Percentiles rank a stretch among this genome's conserved stretches.
phyloP scores from a whole-genome alignment of 1,284 basidiomycete species.

The Boletellus sp. region DNA sequence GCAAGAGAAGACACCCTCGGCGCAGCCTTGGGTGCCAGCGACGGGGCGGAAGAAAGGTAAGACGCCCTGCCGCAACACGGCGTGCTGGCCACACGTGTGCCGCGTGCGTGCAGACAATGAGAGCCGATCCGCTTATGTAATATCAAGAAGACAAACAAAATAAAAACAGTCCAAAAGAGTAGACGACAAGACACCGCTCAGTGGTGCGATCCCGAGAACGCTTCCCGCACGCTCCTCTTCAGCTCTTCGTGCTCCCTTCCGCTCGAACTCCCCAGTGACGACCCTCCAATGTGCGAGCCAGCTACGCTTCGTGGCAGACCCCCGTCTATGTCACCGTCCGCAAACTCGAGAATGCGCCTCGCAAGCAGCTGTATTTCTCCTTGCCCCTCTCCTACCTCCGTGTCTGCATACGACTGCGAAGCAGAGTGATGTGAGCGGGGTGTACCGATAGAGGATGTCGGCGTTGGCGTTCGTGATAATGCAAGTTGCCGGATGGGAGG shows the following conservation, averaged over 20 bases:
- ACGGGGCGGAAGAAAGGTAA: background rate
- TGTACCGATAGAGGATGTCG: slow-evolving; percentile 68
- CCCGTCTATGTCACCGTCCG: slow-evolving; percentile 66
- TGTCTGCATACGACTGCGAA: slow-evolving; percentile 71
- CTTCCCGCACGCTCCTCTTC: slow-evolving; percentile 73
- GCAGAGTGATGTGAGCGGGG: slow-evolving; percentile 70
- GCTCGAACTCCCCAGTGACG: slow-evolving; percentile 54
- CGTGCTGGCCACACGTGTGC: too few species aligned
- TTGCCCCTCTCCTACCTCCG: slow-evolving; percentile 78
- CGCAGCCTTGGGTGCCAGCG: slow-evolving; percentile 16
- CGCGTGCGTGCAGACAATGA: background rate
- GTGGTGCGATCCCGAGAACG: slow-evolving; percentile 60
- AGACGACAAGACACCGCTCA: slow-evolving; percentile 14
- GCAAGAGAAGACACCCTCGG: slow-evolving; percentile 6
- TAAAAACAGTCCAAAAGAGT: background rate
- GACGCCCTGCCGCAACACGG: background rate
- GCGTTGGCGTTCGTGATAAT: slow-evolving; percentile 66
- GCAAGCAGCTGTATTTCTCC: slow-evolving; percentile 86
- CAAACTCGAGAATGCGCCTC: slow-evolving; percentile 80
- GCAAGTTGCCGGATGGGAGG: slow-evolving; percentile 84
- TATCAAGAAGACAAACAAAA: background rate
- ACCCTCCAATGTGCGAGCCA: slow-evolving; percentile 61
- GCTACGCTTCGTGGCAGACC: slow-evolving; percentile 56
- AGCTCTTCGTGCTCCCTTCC: slow-evolving; percentile 72
- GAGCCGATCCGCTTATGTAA: background rate